phyloP scores from a whole-genome alignment of 23 red algal genomes.

The Gracilaria gracilis region DNA sequence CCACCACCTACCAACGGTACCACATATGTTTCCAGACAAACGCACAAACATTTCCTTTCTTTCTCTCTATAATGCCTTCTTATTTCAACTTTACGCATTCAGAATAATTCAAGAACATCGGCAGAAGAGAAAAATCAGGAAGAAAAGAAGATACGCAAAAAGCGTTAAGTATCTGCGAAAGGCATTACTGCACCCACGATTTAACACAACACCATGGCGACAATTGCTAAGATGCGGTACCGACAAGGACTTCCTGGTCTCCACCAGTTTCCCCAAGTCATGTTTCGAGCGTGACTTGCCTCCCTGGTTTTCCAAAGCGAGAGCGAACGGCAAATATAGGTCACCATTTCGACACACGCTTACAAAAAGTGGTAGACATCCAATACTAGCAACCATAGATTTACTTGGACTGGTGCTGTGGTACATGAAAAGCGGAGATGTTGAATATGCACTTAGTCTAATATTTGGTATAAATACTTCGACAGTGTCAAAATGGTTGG shows the following conservation, averaged over 20 bases:
- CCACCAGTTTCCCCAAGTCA: neutral
- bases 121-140: no score
- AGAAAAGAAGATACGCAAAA: no score
- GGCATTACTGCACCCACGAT: neutral
- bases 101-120: no score
- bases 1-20: no score
- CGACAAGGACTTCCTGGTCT: neutral
- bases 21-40: no score
- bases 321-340: no score
- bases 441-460: neutral
- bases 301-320: neutral
- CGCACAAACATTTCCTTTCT: no score
- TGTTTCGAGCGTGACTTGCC: neutral
- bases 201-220: neutral
- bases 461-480: slow-evolving; percentile 24
- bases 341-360: neutral
- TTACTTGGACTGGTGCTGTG: slow-evolving; percentile 4
- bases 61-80: no score
- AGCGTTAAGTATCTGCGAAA: neutral
- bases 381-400: neutral
- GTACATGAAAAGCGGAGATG: slow-evolving; percentile 11
- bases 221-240: neutral
- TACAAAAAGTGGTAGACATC: neutral
- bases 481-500: slow-evolving; percentile 21
- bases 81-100: no score